Base-by-base conservation (phyloP, 148 eudicot genomes). In the Diospyros lotus region DNA sequence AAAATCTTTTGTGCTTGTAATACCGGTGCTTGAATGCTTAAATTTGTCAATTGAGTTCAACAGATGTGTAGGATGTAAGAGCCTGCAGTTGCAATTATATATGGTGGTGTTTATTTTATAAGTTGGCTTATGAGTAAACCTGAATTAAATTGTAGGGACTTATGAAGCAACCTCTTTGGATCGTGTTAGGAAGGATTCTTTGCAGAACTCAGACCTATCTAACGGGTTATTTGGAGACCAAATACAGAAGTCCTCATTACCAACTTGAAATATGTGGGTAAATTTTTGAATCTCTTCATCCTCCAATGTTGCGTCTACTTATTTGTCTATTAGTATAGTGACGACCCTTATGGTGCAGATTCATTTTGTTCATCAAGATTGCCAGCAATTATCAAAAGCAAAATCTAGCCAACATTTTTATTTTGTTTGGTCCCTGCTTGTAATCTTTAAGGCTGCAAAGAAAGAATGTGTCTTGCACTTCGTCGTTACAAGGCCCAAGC, bases 161-260 rank as follows among this genome's bases (percentile, higher is more conserved):
- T 82, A 92, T 82, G 94, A 95, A 84, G 96, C 97, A 59, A 95
- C 97, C 75, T 84, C 98, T 44, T 79, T 95, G 86, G 98, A 89
- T 41, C 94, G 85, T 78, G 68, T 63, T 44, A 86, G 77, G 82
- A 87, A 85, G 83, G 94, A 89, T 84, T 78, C 92, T 58, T 76
- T 84, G 75, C 87, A 81, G 75, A 82, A 79, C 69, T 73, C 85
- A 56, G 91, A 87, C 79, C 74, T 78, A 66, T 81, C 90, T 9
- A 85, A 88, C 61, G 94, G 84, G 66, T 80, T 88, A 64, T 88
- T 89, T 55, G 97, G 82, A 7, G 98, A 95, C 70, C 86, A 85
- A 72, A 74, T 79, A 63, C 91, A 83, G 76, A 94, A 89, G 92
- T 84, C 94, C 61, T 73, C 92, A 2, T 87, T 94, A 66, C 98